Percentiles rank a stretch among this genome's conserved stretches.
Evolutionary conservation across 768 basidiomycete genomes (phyloP).

Genomic region (Exsudoporus frostii): DNA sequence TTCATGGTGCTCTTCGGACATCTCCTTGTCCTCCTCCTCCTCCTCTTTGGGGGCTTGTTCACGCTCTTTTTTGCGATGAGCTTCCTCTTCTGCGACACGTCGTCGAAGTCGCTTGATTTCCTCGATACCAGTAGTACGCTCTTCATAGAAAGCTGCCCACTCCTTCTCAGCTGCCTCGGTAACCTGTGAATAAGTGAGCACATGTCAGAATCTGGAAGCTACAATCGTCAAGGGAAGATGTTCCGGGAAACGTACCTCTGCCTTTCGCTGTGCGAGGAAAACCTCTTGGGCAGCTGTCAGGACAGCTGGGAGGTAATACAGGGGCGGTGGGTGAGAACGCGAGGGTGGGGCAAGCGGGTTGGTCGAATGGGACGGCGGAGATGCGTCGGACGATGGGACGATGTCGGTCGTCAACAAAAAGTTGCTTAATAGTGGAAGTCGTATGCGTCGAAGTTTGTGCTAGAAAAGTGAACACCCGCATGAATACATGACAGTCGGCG

Average conservation of each 20-base stretch:
- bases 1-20: conserved; percentile 27
- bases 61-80: conserved; percentile 40
- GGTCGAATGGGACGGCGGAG: conserved; percentile 25
- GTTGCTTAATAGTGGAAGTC: conserved; percentile 69
- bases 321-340: conserved; percentile 68
- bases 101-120: conserved; percentile 62
- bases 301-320: conserved; percentile 73
- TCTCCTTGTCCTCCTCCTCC: conserved; percentile 32
- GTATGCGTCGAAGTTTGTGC: conserved; percentile 71
- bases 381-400: conserved; percentile 42
- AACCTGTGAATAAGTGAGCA: conserved; percentile 41
- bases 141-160: conserved; percentile 61
- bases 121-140: conserved; percentile 54
- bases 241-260: conserved; percentile 45
- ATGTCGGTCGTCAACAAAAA: conserved; percentile 74
- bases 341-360: conserved; percentile 47
- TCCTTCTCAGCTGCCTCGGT: conserved; percentile 62
- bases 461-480: conserved; percentile 26
- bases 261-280: conserved; percentile 59
- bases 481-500: not conserved
- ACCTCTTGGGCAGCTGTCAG: conserved; percentile 67
- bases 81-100: conserved; percentile 65
- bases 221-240: not conserved
- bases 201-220: not conserved
- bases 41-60: conserved; percentile 37